Percentiles rank a stretch among this genome's conserved stretches.
These are phyloP conservation scores for Xylaria sp. DNA, from an alignment of 2,329 filamentous ascomycete genomes.

Conservation along the genomic window DNA sequence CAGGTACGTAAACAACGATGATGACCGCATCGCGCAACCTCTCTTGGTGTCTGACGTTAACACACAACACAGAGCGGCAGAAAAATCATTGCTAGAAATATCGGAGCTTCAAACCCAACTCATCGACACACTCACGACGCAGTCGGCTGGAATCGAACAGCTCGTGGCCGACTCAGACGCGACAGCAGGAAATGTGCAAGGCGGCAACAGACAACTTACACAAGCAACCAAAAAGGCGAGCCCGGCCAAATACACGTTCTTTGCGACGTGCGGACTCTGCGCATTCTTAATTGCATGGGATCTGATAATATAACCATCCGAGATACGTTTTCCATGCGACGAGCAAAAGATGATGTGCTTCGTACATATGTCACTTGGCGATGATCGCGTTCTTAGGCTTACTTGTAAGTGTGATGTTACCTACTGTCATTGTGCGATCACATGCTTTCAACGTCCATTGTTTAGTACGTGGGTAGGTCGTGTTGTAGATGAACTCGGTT, in stretches of 20 bases:
- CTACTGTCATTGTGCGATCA: constrained; percentile 16
- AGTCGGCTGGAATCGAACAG: constrained; percentile 89
- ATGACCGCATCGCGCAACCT: neutral
- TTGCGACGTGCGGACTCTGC: constrained; percentile 79
- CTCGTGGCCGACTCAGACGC: constrained; percentile 83
- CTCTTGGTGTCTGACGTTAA: constrained; percentile 6
- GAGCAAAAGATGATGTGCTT: neutral
- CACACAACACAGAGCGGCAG: constrained; percentile 71
- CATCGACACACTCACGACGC: constrained; percentile 83
- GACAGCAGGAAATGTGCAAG: constrained; percentile 86
- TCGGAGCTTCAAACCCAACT: constrained; percentile 90
- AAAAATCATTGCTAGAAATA: constrained; percentile 92
- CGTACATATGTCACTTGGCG: neutral
- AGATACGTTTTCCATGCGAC: constrained; percentile 3
- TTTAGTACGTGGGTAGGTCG: neutral
- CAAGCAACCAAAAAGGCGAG: constrained; percentile 78
- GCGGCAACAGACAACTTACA: constrained; percentile 91
- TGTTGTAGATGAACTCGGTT: constrained; percentile 5
- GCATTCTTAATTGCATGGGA: constrained; percentile 82
- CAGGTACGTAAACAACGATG: constrained; percentile 69
- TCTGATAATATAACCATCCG: constrained; percentile 63
- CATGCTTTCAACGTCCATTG: constrained; percentile 20
- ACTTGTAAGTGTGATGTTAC: neutral
- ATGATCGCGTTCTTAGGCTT: neutral
- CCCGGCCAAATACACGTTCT: constrained; percentile 81